These are phyloP conservation scores for Podaxis sp. DNA, from an alignment of 768 basidiomycete genomes.

Conservation along the genomic window DNA sequence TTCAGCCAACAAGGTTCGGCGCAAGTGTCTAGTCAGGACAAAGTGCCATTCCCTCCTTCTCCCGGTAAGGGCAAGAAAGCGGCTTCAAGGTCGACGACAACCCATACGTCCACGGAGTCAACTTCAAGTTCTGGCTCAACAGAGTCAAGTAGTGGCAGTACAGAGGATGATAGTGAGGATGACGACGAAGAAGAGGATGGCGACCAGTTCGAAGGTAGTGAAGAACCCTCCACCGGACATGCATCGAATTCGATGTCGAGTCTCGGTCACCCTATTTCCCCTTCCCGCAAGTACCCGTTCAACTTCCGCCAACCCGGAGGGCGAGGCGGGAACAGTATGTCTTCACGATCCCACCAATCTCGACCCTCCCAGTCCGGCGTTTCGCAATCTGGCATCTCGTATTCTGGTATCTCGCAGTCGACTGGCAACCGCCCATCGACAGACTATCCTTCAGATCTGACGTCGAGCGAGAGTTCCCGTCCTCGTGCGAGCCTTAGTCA, in stretches of 20 bases:
- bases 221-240: slow-evolving; percentile 57
- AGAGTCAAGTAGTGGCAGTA: slow-evolving; percentile 23
- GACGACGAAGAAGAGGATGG: slow-evolving; percentile 33
- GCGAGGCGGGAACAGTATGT: slow-evolving; percentile 17
- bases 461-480: slow-evolving; percentile 1
- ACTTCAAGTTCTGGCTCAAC: slow-evolving; percentile 15
- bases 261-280: slow-evolving; percentile 72
- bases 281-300: slow-evolving; percentile 61
- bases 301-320: slow-evolving; percentile 50
- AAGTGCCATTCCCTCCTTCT: slow-evolving; percentile 76
- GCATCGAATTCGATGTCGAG: slow-evolving; percentile 85
- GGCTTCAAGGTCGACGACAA: slow-evolving; percentile 16
- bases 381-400: slow-evolving; percentile 16
- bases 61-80: slow-evolving; percentile 28
- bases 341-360: slow-evolving; percentile 14
- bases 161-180: slow-evolving; percentile 16
- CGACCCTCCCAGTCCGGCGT: slow-evolving; percentile 14
- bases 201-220: slow-evolving; percentile 38
- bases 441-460: slow-evolving; percentile 36
- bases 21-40: slow-evolving; percentile 54
- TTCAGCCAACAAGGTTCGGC: slow-evolving; percentile 59
- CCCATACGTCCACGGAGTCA: background rate
- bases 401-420: slow-evolving; percentile 51
- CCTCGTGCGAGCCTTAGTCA: slow-evolving; percentile 34
- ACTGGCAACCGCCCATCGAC: slow-evolving; percentile 64